These are phyloP conservation scores for Secale cereale DNA, from an alignment of 176 grass and related monocot genomes.

Conservation along the genomic window DNA sequence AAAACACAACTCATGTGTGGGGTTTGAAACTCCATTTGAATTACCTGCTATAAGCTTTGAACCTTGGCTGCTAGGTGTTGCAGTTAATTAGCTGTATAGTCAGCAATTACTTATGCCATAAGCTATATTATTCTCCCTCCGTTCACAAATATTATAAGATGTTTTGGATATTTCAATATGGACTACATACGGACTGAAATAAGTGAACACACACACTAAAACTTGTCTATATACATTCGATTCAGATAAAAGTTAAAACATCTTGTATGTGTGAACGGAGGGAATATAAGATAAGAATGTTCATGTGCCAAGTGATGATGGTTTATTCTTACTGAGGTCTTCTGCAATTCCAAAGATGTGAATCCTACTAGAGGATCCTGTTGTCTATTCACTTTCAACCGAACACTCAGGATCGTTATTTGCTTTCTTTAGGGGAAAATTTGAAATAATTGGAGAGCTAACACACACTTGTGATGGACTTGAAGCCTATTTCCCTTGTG, in stretches of 20 bases:
- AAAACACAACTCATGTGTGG: too few relatives aligned
- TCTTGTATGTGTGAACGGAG: too few relatives aligned
- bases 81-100: background rate
- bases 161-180: too few relatives aligned
- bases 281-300: background rate
- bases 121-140: background rate
- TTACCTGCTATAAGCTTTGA: slow-evolving; percentile 11
- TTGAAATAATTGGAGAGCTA: slow-evolving; percentile 51
- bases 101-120: slow-evolving; percentile 7
- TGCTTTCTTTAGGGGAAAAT: slow-evolving; percentile 48
- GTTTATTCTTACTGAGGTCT: slow-evolving; percentile 5
- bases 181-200: too few relatives aligned
- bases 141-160: too few relatives aligned
- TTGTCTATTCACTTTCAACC: slow-evolving; percentile 12
- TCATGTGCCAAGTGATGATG: background rate
- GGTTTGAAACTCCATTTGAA: background rate
- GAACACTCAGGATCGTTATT: background rate
- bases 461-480: slow-evolving; percentile 44
- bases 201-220: too few relatives aligned
- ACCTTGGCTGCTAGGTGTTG: background rate
- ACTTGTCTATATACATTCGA: too few relatives aligned
- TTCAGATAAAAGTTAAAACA: too few relatives aligned
- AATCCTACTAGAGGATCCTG: background rate
- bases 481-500: slow-evolving; percentile 47
- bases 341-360: slow-evolving; percentile 1